Base-by-base conservation (phyloP, 2,329 filamentous ascomycete species). In the Neurospora sp. region DNA sequence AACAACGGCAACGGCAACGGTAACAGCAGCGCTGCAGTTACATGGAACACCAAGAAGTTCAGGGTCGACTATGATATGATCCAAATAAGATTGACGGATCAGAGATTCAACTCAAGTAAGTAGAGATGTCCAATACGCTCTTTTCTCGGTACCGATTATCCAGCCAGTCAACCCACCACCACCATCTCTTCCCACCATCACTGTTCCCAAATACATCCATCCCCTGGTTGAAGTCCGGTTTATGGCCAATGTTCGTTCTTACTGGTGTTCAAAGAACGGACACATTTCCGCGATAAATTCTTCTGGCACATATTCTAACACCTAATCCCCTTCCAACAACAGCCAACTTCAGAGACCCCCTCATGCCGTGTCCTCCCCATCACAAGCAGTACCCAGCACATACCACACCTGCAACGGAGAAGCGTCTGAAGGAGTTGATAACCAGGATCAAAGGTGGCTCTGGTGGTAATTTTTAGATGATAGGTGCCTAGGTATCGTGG, bases 21-120 rank as follows among this genome's bases (percentile, higher is more conserved):
- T 69, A 2, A 33, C 68, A 38, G 37, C 46, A 17, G 67, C 41
- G 23, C 23, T 66, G 67, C 70, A 41, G 69, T 69, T 10, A 52
- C 71, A 4, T 77, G 77, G 72, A 76, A 77, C 52, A 75, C 73
- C 28, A 75, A 77, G 66, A 76, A 82, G 75, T 77, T 77, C 68
- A 81, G 76, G 66, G 83, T 86, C 8, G 84, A 86, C 65, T 78
- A 76, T 46, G 81, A 85, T 4, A 68, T 72, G 4, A 74, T 77
- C 10, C 82, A 79, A 62, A 70, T 77, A 2, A 81, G 76, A 23
- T 79, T 87, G 0, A 70, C 77, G 1, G 84, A 87, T 71, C 79
- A 80, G 62, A 79, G 80, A 10, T 86, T 86, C 74, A 83, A 81
- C 69, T 80, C 82, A 6, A 78, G 85, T 86, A 76, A 73, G 82